These are phyloP conservation scores for Eucalyptus paniculata DNA, from an alignment of 345 rosid species.

Conservation along the genomic window DNA sequence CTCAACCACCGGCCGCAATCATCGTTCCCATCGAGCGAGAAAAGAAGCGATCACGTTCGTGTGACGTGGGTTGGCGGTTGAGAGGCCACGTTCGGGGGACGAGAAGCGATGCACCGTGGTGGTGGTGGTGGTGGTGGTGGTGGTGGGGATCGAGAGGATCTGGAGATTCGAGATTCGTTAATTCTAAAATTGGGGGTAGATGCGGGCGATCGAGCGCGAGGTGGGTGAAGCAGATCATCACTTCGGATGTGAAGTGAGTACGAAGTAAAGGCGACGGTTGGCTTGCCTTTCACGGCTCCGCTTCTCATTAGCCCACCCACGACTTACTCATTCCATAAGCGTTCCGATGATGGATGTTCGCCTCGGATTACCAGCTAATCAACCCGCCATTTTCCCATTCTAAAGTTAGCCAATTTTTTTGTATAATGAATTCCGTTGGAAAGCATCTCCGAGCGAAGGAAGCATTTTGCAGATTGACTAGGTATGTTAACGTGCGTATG, in stretches of 20 bases:
- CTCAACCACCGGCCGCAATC: background rate
- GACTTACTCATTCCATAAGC: background rate
- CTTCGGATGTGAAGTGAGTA: background rate
- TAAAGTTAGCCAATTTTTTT: background rate
- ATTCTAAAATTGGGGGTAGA: background rate
- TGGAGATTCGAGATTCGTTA: background rate
- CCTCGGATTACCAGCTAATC: background rate
- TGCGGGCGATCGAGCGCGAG: background rate
- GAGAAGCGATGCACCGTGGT: background rate
- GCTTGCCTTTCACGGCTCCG: background rate
- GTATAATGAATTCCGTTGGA: background rate
- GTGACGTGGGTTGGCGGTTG: background rate
- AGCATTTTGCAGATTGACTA: background rate
- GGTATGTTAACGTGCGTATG: background rate
- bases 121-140: background rate
- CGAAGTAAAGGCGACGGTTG: background rate
- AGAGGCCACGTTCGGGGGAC: background rate
- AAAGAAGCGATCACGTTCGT: background rate
- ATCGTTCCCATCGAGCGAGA: background rate
- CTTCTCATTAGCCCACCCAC: background rate
- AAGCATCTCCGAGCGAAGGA: background rate
- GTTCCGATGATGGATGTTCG: background rate
- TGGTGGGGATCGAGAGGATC: background rate
- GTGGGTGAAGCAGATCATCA: background rate
- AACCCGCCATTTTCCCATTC: background rate